Evolutionary conservation across 2,329 filamentous ascomycete genomes (phyloP).

Genomic region (Talaromyces sp.): DNA sequence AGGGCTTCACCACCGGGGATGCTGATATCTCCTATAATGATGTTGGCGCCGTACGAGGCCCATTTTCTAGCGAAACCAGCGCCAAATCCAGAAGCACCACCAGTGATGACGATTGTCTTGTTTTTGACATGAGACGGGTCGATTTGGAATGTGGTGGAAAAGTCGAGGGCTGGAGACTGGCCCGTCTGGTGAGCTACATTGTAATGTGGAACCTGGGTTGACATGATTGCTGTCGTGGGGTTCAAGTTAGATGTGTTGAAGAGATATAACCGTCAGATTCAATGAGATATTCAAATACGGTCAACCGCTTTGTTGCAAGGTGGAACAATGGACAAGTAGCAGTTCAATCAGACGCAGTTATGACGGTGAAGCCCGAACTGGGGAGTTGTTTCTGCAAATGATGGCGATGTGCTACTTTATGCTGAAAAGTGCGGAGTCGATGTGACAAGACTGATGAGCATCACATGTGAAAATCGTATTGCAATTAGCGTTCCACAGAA

Average conservation of each 20-base stretch:
- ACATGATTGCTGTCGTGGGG: not conserved
- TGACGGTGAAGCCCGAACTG: not conserved
- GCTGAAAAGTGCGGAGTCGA: not conserved
- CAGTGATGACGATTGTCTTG: slow-evolving; percentile 61
- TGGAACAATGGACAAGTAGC: not conserved
- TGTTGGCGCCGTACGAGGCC: slow-evolving; percentile 54
- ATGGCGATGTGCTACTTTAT: not conserved
- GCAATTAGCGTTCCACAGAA: not conserved
- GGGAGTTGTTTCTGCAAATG: not conserved
- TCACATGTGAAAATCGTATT: not conserved
- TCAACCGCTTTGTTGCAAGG: not conserved
- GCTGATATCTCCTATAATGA: slow-evolving; percentile 62
- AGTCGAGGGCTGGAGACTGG: slow-evolving; percentile 3
- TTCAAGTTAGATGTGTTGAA: not conserved
- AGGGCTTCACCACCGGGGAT: slow-evolving; percentile 51
- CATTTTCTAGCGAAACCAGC: slow-evolving; percentile 51
- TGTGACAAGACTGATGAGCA: not conserved
- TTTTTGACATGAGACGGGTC: slow-evolving; percentile 12
- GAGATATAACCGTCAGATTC: not conserved
- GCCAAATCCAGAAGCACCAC: slow-evolving; percentile 59
- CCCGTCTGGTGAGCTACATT: not conserved
- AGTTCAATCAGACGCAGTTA: not conserved
- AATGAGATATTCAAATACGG: not conserved
- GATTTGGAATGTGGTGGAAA: slow-evolving; percentile 2
- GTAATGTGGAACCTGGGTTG: not conserved